phyloP scores from a whole-genome alignment of 176 grass and related monocot species.

The Ensete ventricosum region DNA sequence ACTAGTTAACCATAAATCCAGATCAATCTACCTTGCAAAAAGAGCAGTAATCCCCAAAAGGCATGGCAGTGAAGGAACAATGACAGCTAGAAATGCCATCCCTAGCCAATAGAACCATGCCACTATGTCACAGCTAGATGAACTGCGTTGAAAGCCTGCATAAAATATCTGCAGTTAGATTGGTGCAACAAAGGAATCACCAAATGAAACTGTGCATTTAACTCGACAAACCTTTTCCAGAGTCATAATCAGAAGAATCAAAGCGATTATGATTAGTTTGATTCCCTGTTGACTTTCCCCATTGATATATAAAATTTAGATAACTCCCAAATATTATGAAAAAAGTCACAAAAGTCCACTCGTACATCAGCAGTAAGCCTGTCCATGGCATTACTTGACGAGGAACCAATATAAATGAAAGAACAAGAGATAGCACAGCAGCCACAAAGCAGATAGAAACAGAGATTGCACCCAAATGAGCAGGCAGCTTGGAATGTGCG shows the following conservation, averaged over 20 bases:
- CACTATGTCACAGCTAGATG: slow-evolving; percentile 40
- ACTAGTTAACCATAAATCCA: slow-evolving; percentile 1
- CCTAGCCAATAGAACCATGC: slow-evolving; percentile 54
- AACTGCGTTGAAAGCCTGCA: slow-evolving; percentile 58
- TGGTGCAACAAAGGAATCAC: background rate
- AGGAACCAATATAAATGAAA: slow-evolving; percentile 67
- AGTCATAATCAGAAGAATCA: slow-evolving; percentile 47
- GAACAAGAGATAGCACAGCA: slow-evolving; percentile 43
- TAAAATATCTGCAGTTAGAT: slow-evolving; percentile 20
- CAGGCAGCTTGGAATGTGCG: slow-evolving; percentile 40
- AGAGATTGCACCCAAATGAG: slow-evolving; percentile 49
- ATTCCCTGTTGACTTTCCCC: slow-evolving; percentile 50
- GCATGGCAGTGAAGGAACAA: slow-evolving; percentile 46
- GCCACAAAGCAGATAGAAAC: slow-evolving; percentile 48
- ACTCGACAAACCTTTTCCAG: slow-evolving; percentile 52
- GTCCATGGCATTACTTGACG: slow-evolving; percentile 77
- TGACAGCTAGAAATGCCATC: slow-evolving; percentile 56
- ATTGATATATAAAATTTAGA: slow-evolving; percentile 50
- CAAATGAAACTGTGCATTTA: background rate
- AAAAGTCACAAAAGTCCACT: slow-evolving; percentile 64
- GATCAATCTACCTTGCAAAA: slow-evolving; percentile 60
- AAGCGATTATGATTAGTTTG: slow-evolving; percentile 29
- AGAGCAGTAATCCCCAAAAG: slow-evolving; percentile 68
- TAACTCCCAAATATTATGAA: slow-evolving; percentile 68
- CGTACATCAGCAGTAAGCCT: slow-evolving; percentile 70